Base-by-base conservation (phyloP, 169 alveolate species). In the Cryptosporidium viatorum region DNA sequence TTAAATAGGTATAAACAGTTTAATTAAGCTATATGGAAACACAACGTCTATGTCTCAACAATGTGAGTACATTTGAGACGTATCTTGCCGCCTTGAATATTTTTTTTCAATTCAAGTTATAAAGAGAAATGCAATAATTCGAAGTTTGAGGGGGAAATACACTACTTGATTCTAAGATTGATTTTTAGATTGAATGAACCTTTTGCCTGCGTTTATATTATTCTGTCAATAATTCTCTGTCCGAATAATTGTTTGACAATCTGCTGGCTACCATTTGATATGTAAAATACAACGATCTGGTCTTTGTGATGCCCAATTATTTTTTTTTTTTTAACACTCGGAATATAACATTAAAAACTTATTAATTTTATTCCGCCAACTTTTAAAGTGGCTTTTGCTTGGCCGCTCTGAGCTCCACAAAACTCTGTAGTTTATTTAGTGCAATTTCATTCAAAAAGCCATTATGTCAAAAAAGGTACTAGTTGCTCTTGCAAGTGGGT, bases 401-500 rank as follows among this genome's bases (percentile, higher is more conserved):
- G 12, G 7, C 41, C 41, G 41, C 33, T 33, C 23, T n/a, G 21
- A 60, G 39, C 18, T 60, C 8, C 48, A 9, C 12, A 0, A 9
- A 41, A 41, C 48, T 9, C 48, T 5, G 0, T 41, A 9, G 48
- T 8, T 10, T 8, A 41, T 41, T 41, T 41, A 9, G 4, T 41
- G 2, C 48, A 14, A 14, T 16, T 14, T 48, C 55, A 48, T 4
- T 48, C 21, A 18, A 48, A 16, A 26, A 16, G 8, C 18, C 18
- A 12, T 0, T 2, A 91, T 86, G 93, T 26, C 58, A 16, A 91
- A 70, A 71, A 86, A 68, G 23, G 94, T 93, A 10, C 62, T 94
- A 37, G 94, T 94, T 4, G 93, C 95, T 16, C 86, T 94, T 5
- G 93, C 95, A 33, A 68, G 71, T 85, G 95, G 97, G 18, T 86